Base-by-base conservation (phyloP, 2,329 filamentous ascomycete species). In the Phaeosphaeriaceae sp. region DNA sequence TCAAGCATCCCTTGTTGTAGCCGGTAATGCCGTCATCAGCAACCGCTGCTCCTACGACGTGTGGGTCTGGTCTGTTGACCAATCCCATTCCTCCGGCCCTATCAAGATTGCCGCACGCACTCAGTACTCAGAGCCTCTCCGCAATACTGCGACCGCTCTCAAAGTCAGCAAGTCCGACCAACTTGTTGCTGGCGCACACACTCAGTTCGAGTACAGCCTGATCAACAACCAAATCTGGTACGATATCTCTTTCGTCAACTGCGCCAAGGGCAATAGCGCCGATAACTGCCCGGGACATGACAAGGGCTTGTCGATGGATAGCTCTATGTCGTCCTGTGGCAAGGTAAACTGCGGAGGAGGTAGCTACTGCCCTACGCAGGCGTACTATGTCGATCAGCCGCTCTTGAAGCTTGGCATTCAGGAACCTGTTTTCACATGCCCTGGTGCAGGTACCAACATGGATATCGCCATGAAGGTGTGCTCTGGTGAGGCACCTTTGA, bases 211-310 rank as follows among this genome's bases (percentile, higher is more conserved):
- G 20, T 68, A 68, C 54, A 56, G 53, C 46, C 57, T 64, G 30
- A 48, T 48, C 12, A 45, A 41, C 12, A 49, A 46, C 37, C 48
- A 56, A 28, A 23, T 68, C 17, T 68, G 58, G 57, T 68, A 60
- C 50, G 62, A 68, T 42, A 62, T 68, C 42, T 66, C 63, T 1
- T 62, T 66, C 18, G 63, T 68, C 41, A 53, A 68, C 44, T 68
- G 64, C 41, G 63, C 62, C 3, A 48, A 58, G 6, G 62, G 58
- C 32, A 49, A 64, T 34, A 52, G 42, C 17, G 59, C 61, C 3
- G 48, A 23, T 12, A 38, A 49, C 28, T 68, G 63, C 47, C 65
- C 63, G 1, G 64, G 64, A 1, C 57, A 62, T 12, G 54, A 56
- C 12, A 54, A 53, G 21, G 63, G 65, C 3, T 41, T 67, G 3